Base-by-base conservation (phyloP, 164 flowering plant genomes). In the Umbilicus rupestris region DNA sequence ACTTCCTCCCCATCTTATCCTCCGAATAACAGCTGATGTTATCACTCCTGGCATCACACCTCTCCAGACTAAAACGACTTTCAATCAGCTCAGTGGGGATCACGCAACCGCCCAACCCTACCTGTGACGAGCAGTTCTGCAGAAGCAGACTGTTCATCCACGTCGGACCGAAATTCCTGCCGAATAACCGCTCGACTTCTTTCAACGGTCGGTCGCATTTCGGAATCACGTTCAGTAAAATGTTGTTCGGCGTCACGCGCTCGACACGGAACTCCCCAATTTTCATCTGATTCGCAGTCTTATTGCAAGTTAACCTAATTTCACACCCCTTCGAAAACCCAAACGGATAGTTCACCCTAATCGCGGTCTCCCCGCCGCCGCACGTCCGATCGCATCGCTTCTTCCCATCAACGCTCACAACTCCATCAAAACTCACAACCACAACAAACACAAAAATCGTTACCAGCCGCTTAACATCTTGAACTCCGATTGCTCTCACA, bases 1-100 rank as follows among this genome's bases (percentile, higher is more conserved):
- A 24, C 37, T 3, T 1, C 2, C 42, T 49, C n/a, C 42, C 20
- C 0, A 2, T 31, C 29, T 28, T 37, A 28, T 33, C 64, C 10
- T 2, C 50, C 5, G 80, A 59, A 42, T 68, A 83, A 71, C 90
- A 85, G 35, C 72, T 83, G 0, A 78, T 16, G 46, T 79, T 74
- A 29, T 69, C 72, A 8, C 57, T 62, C 60, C 29, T 39, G 8
- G 31, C 39, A 10, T 30, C 70, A 58, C 84, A 76, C 2, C 30
- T 59, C 11, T 4, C 4, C 39, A 58, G 3, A 0, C 26, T 45
- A 50, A 77, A 55, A 20, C 65, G 67, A 16, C 16, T 16, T 45
- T 47, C 42, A 1, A 80, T 4, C 20, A 77, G 20, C 2, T 46
- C 63, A 49, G 60, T 22, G 3, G 76, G 74, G 0, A 79, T 65